Base-by-base conservation (phyloP, 2,329 filamentous ascomycete genomes). In the Colletotrichum horii region DNA sequence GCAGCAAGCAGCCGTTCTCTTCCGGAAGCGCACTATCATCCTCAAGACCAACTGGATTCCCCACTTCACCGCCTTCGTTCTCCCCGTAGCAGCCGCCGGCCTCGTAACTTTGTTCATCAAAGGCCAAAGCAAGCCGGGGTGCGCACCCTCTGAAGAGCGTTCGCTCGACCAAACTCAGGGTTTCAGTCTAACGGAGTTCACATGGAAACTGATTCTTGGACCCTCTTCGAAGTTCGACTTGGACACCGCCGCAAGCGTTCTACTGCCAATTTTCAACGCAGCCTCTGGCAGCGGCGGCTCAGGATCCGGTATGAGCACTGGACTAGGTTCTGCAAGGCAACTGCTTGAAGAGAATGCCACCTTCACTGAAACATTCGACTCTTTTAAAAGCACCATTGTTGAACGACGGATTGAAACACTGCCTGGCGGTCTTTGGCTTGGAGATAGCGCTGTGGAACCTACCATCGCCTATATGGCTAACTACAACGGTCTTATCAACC, bases 371-470 rank as follows among this genome's bases (percentile, higher is more conserved):
- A 92, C 90, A 0, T 87, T 95, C 8, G 85, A 89, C 32, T 90
- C 93, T 1, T 97, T 98, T 83, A 92, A 93, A 72, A 81, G 88
- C 28, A 93, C 90, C 77, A 90, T 98, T 65, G 80, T 86, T 6
- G 84, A 87, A 8, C 89, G 93, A 38, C 95, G 93, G 81, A 88
- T 86, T 66, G 93, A 93, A 68, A 89, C 96, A 55, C 94, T 91
- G 0, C 95, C 94, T 0, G 95, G 94, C n/a, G 96, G 94, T 1
- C 90, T 97, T 81, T 98, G 94, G 88, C 86, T 97, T 3, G 93
- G 92, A 24, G 91, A 94, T 70, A 86, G 86, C 22, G 86, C 83
- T 43, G 89, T 89, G 2, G 83, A 88, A 3, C 92, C 95, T 1
- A 93, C 93, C 0, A 88, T 97, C 77, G 93, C 94, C 2, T 98